Evolutionary conservation across 1,284 basidiomycete genomes (phyloP).

Genomic region (Hymenochaete sp.): DNA sequence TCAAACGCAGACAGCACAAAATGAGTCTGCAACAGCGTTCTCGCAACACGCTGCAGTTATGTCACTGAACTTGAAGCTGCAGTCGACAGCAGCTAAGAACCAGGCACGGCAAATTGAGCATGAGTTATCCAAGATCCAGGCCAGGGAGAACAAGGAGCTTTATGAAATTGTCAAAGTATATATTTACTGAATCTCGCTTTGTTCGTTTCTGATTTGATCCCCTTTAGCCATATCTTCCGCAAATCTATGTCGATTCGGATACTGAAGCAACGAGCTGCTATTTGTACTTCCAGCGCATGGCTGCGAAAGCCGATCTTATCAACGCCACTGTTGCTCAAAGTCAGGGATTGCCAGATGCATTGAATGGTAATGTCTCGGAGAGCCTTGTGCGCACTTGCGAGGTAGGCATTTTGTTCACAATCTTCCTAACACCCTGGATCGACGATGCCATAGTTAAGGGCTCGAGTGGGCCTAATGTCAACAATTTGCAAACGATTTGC

Average conservation of each 20-base stretch:
- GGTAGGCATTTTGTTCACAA: conserved; percentile 33
- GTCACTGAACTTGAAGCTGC: conserved; percentile 87
- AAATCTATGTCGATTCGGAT: conserved; percentile 79
- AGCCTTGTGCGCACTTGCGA: conserved; percentile 85
- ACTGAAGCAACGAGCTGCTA: conserved; percentile 81
- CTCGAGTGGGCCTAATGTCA: conserved; percentile 70
- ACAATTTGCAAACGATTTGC: conserved; percentile 83
- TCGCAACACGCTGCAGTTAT: conserved; percentile 79
- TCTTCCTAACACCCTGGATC: neutral
- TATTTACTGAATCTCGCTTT: neutral
- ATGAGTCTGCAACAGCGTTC: conserved; percentile 66
- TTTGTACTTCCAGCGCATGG: conserved; percentile 84
- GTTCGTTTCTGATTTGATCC: neutral
- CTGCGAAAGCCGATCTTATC: conserved; percentile 79
- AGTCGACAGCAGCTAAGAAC: conserved; percentile 81
- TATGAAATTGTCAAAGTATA: conserved; percentile 59
- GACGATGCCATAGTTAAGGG: conserved; percentile 52
- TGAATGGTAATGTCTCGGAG: conserved; percentile 74
- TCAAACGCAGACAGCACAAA: conserved; percentile 77
- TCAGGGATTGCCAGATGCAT: conserved; percentile 74
- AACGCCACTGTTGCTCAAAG: conserved; percentile 71
- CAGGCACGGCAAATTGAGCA: conserved; percentile 84
- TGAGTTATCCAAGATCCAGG: conserved; percentile 78
- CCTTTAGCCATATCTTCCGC: conserved; percentile 71
- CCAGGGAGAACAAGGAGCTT: conserved; percentile 71